These are phyloP conservation scores for Testicularia cyperi DNA, from an alignment of 1,284 basidiomycete genomes.

Conservation along the genomic window DNA sequence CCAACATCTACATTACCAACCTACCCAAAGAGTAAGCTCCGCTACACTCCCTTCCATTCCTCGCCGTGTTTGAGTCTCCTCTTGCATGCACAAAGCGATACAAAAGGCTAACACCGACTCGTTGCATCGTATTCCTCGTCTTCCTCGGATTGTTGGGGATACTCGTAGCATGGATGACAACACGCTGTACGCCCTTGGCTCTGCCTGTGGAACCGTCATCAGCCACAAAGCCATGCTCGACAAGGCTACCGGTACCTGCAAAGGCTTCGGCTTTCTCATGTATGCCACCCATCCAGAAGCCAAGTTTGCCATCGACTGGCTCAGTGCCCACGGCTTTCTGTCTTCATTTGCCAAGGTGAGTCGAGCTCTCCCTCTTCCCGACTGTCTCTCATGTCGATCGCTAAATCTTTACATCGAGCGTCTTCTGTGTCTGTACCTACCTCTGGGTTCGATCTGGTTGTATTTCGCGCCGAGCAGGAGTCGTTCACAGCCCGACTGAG, in stretches of 20 bases:
- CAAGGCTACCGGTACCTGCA: constrained; percentile 46
- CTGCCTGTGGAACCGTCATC: constrained; percentile 45
- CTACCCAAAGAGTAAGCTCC: constrained; percentile 39
- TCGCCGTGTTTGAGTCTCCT: not conserved
- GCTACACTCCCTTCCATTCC: too few relatives aligned
- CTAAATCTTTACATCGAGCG: not conserved
- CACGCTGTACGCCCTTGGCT: constrained; percentile 38
- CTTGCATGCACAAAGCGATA: too few relatives aligned
- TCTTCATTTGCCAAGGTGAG: constrained; percentile 45
- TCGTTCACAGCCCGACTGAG: constrained; percentile 45
- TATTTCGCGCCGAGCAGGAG: too few relatives aligned
- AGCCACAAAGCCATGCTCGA: constrained; percentile 56
- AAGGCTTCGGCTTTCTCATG: constrained; percentile 53
- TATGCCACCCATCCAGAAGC: constrained; percentile 44
- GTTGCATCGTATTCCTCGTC: too few relatives aligned
- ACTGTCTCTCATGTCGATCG: not conserved
- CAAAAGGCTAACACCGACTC: too few relatives aligned
- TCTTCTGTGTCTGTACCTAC: too few relatives aligned
- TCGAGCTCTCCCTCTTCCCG: not conserved
- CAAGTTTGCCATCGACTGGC: constrained; percentile 32
- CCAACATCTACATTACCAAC: constrained; percentile 50
- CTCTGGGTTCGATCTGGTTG: too few relatives aligned
- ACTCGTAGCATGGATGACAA: constrained; percentile 39
- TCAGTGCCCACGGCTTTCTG: constrained; percentile 35
- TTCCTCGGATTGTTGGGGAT: too few relatives aligned